These are phyloP conservation scores for Apiotrichum porosum DNA, from an alignment of 1,284 basidiomycete species.

Conservation along the genomic window DNA sequence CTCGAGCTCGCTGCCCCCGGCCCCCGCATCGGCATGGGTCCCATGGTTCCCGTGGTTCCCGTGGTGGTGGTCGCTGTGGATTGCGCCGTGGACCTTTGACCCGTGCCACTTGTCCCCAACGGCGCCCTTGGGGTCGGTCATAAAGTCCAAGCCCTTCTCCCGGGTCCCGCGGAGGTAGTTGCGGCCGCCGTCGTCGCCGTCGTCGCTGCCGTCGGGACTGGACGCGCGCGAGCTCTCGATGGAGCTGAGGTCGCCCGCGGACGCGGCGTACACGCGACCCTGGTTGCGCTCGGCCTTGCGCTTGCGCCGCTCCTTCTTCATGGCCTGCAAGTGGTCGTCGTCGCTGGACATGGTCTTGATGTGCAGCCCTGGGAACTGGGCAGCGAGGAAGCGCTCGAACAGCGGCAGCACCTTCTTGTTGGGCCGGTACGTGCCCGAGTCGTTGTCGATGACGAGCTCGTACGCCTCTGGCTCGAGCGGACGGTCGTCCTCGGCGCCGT, in stretches of 20 bases:
- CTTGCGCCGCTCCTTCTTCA: constrained; percentile 35
- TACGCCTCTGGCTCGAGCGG: constrained; percentile 41
- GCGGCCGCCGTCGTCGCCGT: background rate
- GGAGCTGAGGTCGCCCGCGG: background rate
- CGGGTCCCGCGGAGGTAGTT: background rate
- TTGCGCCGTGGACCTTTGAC: background rate
- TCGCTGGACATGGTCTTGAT: constrained; percentile 58
- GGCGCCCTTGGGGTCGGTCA: background rate
- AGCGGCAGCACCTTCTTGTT: constrained; percentile 49
- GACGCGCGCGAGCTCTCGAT: background rate
- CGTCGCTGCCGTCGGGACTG: background rate
- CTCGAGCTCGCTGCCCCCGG: no score
- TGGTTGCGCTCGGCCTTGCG: background rate
- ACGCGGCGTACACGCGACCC: background rate
- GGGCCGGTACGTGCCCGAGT: constrained; percentile 55
- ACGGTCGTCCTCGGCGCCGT: constrained; percentile 12
- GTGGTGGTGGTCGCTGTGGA: background rate
- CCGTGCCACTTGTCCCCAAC: no score
- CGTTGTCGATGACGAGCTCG: constrained; percentile 56
- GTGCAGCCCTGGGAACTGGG: constrained; percentile 63
- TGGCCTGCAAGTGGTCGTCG: constrained; percentile 53
- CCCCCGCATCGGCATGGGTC: background rate
- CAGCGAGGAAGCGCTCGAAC: constrained; percentile 51
- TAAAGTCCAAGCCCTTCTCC: constrained; percentile 1
- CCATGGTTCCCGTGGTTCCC: background rate